Conservation (phyloP, 495 filamentous ascomycete species). For the Cladorrhinum samala region DNA sequence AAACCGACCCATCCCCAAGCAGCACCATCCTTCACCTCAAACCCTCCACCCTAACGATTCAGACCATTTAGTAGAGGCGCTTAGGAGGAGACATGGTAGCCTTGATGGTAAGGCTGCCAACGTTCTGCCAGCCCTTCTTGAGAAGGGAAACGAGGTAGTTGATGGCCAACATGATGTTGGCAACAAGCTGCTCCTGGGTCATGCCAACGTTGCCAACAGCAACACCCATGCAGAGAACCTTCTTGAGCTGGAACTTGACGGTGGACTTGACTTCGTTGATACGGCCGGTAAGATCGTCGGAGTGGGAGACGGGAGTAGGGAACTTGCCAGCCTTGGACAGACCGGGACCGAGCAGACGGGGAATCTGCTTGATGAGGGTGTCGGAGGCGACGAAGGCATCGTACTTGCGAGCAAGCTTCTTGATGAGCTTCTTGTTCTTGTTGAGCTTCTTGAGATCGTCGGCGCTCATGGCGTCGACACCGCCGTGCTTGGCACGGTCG, state of each 20-base stretch:
- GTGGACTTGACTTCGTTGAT: constrained; percentile 99
- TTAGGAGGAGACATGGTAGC: constrained; percentile 92
- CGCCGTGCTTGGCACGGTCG: constrained; percentile 97
- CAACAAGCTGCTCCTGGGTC: constrained; percentile 90
- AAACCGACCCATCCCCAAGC: background rate
- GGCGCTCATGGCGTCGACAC: constrained; percentile 91
- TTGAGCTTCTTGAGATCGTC: constrained; percentile 99
- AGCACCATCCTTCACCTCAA: background rate
- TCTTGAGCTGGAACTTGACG: constrained; percentile 99
- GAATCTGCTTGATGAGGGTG: constrained; percentile 96
- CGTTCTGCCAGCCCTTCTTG: constrained; percentile 99
- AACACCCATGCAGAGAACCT: constrained; percentile 98
- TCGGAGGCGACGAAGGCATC: constrained; percentile 98
- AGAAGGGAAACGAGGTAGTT: constrained; percentile 98
- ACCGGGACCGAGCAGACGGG: constrained; percentile 96
- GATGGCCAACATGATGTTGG: constrained; percentile 94
- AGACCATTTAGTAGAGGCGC: constrained; percentile 4
- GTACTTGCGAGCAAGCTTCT: constrained; percentile 99
- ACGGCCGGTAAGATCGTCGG: constrained; percentile 86
- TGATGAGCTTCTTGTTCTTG: constrained; percentile 99
- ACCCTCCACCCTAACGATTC: no score
- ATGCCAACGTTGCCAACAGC: constrained; percentile 97
- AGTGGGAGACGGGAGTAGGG: constrained; percentile 94
- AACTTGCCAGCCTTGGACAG: constrained; percentile 99
- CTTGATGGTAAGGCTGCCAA: constrained; percentile 98